Evolutionary conservation across 768 basidiomycete genomes (phyloP), one percentile per base, ranked within the genome.

Genomic region (Suillus sp.): DNA sequence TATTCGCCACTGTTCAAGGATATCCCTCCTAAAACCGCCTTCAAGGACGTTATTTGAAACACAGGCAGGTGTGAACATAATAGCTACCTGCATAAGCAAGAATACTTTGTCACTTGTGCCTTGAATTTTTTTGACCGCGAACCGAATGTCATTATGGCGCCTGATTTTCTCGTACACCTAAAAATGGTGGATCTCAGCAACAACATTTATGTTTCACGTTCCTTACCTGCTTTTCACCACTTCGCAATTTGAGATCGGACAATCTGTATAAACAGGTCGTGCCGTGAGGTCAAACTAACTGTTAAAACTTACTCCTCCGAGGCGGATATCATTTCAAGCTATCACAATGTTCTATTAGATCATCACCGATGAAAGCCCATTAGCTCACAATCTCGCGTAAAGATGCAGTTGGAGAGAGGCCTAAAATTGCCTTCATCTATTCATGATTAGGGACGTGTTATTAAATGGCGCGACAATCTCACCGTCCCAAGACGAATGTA

Each of bases 111-210:
- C 93, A 4, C 80, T 74, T 0, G 88, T 82, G 65, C 83, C 87
- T 51, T 89, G 88, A 5, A 89, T 76, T 66, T 87, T 92, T 74
- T 86, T 87, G 5, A 90, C 74, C 50, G 85, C 81, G 73, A 86
- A 97, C 1, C 93, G 88, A 62, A 96, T 91, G 64, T 94, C 93
- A n/a, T 80, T 79, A 62, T 92, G 86, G 56, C 78, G 80, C 61
- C 86, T 81, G 50, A 95, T 80, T 69, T 84, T 88, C 71, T 92
- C 92, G 67, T 86, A 89, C 65, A 80, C 77, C 80, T 84, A 53
- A 25, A 51, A 56, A 47, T 6, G 30, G 3, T 38, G 62, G 6
- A 40, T 6, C 18, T 57, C 27, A 40, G 38, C 27, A 13, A 40
- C 20, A 14, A 57, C 5, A 30, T 27, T 13, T 27, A 11, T 40